Evolutionary conservation across 805 yeast genomes (phyloP).

Genomic region (Candida corydali): DNA sequence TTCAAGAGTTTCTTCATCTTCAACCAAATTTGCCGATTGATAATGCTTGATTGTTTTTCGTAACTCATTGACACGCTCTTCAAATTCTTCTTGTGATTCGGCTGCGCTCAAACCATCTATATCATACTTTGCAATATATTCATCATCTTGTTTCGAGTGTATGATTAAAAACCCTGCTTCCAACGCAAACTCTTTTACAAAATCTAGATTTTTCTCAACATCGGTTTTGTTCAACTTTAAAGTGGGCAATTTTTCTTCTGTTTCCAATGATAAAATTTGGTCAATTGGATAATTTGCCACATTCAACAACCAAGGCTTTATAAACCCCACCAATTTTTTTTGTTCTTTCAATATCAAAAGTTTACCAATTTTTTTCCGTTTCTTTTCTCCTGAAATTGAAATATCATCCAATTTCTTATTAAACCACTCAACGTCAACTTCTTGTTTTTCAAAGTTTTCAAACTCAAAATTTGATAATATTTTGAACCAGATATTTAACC

Average conservation of each 20-base stretch:
- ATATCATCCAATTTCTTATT: constrained; percentile 78
- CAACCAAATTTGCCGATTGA: constrained; percentile 60
- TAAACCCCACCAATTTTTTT: constrained; percentile 61
- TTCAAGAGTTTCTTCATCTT: constrained; percentile 50
- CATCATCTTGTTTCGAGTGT: constrained; percentile 55
- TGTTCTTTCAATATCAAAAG: constrained; percentile 66
- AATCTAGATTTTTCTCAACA: constrained; percentile 49
- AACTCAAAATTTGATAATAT: constrained; percentile 75
- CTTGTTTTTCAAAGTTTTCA: constrained; percentile 79
- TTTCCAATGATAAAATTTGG: constrained; percentile 33
- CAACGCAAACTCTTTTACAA: constrained; percentile 58
- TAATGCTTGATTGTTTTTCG: constrained; percentile 59
- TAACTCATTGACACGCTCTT: constrained; percentile 46
- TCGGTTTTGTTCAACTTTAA: constrained; percentile 44
- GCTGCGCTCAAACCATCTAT: constrained; percentile 68
- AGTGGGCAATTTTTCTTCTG: constrained; percentile 20
- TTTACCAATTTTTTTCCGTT: constrained; percentile 62
- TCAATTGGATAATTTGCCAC: constrained; percentile 22
- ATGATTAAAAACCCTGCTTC: constrained; percentile 64
- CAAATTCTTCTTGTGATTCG: constrained; percentile 64
- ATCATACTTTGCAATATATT: constrained; percentile 60
- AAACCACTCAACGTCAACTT: constrained; percentile 88
- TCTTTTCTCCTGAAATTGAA: constrained; percentile 67
- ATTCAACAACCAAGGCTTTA: constrained; percentile 49
- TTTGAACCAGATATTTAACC: constrained; percentile 73